phyloP scores from a whole-genome alignment of 306 rosid genomes.

The Styphnolobium japonicum region DNA sequence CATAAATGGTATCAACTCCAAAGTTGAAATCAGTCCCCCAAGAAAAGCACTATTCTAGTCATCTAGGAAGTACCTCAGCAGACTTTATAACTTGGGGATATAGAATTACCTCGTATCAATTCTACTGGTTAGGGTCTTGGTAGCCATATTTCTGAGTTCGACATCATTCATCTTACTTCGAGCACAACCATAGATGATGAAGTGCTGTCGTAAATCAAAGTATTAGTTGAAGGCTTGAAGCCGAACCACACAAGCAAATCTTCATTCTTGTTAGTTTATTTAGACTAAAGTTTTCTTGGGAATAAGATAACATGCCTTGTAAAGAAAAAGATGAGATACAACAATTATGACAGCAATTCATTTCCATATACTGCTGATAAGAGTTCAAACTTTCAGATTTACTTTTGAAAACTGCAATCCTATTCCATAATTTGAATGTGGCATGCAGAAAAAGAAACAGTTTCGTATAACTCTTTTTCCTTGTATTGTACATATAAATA shows the following conservation, averaged over 20 bases:
- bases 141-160: conserved; percentile 80
- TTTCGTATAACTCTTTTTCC: background rate
- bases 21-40: background rate
- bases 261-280: background rate
- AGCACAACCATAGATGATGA: conserved; percentile 77
- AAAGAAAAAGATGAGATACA: conserved; percentile 28
- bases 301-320: background rate
- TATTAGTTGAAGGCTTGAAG: conserved; percentile 10
- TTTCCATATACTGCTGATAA: background rate
- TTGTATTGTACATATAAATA: background rate
- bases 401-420: background rate
- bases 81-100: background rate
- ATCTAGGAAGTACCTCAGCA: background rate
- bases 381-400: background rate
- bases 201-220: conserved; percentile 53
- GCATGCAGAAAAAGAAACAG: background rate
- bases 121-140: conserved; percentile 91
- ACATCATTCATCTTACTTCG: conserved; percentile 93
- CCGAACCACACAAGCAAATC: conserved; percentile 12
- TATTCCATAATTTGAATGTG: background rate
- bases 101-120: conserved; percentile 76
- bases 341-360: conserved; percentile 15
- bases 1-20: background rate
- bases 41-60: background rate
- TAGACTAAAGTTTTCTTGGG: conserved; percentile 9